Conservation (phyloP, 2,329 filamentous ascomycete genomes). For the Colletotrichum sp. region DNA sequence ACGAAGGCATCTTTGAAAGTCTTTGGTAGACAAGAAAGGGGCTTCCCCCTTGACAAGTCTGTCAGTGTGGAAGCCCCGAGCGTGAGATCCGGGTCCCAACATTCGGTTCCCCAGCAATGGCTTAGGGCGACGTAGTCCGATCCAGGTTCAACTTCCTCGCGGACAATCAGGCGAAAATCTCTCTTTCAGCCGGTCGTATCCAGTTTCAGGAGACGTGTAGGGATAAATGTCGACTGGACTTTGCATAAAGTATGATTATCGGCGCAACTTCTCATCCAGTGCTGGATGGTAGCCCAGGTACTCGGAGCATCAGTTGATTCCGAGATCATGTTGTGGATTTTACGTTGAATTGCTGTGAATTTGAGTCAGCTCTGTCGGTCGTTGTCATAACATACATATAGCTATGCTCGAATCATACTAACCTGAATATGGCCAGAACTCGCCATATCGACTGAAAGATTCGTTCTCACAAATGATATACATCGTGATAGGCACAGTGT, state of each 20-base stretch:
- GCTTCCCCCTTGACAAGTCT: not conserved
- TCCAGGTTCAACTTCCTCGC: not conserved
- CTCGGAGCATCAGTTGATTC: not conserved
- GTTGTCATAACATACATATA: too few species aligned
- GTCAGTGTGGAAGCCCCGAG: fast-evolving
- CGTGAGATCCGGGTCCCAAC: not conserved
- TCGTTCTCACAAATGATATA: not conserved
- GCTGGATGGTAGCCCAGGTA: not conserved
- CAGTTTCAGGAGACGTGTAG: not conserved
- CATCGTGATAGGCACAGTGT: not conserved
- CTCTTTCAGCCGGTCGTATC: not conserved
- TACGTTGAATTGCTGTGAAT: not conserved
- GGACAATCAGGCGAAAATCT: too few species aligned
- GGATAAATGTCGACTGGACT: not conserved
- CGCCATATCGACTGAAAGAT: too few species aligned
- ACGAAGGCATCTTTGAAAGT: not conserved
- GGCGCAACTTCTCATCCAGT: not conserved
- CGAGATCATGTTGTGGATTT: fast-evolving
- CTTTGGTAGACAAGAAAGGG: not conserved
- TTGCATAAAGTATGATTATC: not conserved
- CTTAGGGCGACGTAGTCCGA: fast-evolving
- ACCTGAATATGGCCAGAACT: not conserved
- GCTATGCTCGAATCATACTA: too few species aligned
- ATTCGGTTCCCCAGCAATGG: not conserved
- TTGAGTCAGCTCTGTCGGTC: not conserved